Conservation (phyloP, 371 early-diverging fungal species). For the Rhizopus sp. region DNA sequence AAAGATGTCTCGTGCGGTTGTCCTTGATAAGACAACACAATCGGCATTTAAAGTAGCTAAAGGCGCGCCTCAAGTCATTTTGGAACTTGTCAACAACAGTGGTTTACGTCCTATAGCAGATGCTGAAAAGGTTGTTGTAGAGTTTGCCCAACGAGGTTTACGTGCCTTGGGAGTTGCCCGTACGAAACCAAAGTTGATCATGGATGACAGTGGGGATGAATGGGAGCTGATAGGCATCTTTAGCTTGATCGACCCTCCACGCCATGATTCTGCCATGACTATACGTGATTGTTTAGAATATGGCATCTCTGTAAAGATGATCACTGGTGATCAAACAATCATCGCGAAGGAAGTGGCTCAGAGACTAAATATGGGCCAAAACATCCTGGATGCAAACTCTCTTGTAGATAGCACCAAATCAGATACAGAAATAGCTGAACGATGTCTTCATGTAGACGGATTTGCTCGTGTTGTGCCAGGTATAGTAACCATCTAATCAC, state of each 20-base stretch:
- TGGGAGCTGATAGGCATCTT: conserved; percentile 75
- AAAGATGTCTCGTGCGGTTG: conserved; percentile 90
- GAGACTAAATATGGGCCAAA: conserved; percentile 68
- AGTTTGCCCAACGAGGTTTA: conserved; percentile 80
- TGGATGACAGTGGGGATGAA: conserved; percentile 48
- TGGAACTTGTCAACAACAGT: conserved; percentile 65
- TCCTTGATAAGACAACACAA: conserved; percentile 65
- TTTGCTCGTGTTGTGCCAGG: conserved; percentile 75
- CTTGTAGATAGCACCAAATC: conserved; percentile 66
- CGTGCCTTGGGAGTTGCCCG: conserved; percentile 88
- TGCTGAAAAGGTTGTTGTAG: conserved; percentile 76
- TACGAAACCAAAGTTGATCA: conserved; percentile 52
- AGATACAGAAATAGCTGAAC: conserved; percentile 55
- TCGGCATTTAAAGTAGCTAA: conserved; percentile 85
- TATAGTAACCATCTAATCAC: conserved; percentile 33
- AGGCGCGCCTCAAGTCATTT: conserved; percentile 94
- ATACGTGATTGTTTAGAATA: conserved; percentile 64
- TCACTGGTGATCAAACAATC: conserved; percentile 80
- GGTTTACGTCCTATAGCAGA: conserved; percentile 65
- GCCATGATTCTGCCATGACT: conserved; percentile 67
- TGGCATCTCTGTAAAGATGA: conserved; percentile 79
- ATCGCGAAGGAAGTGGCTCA: conserved; percentile 83
- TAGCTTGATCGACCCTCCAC: conserved; percentile 89
- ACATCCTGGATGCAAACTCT: conserved; percentile 69
- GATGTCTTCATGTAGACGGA: conserved; percentile 70